Evolutionary conservation across 2,329 filamentous ascomycete genomes (phyloP), one percentile per base, ranked within the genome.

Genomic region (Monosporascus sp.): DNA sequence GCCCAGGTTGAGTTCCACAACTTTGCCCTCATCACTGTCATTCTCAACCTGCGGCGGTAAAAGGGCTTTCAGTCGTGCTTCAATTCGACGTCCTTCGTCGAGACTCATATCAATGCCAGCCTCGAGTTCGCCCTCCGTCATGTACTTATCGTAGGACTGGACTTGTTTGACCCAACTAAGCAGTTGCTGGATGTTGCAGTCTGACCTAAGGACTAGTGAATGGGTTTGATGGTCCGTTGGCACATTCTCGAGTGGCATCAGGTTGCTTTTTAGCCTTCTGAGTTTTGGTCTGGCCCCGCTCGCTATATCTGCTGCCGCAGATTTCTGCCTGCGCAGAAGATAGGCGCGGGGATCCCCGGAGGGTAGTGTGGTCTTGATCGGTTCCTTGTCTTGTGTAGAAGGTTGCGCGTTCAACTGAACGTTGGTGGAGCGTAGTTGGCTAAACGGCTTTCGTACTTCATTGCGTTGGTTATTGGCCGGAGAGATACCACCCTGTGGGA

Each of bases 281-380:
- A 60, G 25, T 44, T 61, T 67, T 25, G 53, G 55, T 18, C 51
- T 58, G 17, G 50, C 27, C 9, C 27, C 41, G 9, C n/a, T 51
- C 6, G 15, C 3, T 31, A 54, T 57, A 20, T 56, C 58, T 36
- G 57, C 56, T 38, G 58, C 59, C 37, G 63, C 57, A 1, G 65
- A 68, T 48, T 67, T 69, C 50, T 69, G 67, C 45, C 64, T 59
- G 9, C 67, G 64, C 20, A 68, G 50, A 22, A 69, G 62, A 49
- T 69, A 69, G 22, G 66, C 64, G 49, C 67, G 61, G 24, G 67
- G 66, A 43, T 69, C 67, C 27, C 55, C 60, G 27, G 48, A 50
- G 14, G 60, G 56, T 9, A 69, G 48, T 4, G 59, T 60, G 1
- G 67, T 69, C 44, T 52, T 55, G 50, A 65, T 61, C 35, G 64